phyloP scores from a whole-genome alignment of 1,284 basidiomycete species.

The Puccinia coronata region DNA sequence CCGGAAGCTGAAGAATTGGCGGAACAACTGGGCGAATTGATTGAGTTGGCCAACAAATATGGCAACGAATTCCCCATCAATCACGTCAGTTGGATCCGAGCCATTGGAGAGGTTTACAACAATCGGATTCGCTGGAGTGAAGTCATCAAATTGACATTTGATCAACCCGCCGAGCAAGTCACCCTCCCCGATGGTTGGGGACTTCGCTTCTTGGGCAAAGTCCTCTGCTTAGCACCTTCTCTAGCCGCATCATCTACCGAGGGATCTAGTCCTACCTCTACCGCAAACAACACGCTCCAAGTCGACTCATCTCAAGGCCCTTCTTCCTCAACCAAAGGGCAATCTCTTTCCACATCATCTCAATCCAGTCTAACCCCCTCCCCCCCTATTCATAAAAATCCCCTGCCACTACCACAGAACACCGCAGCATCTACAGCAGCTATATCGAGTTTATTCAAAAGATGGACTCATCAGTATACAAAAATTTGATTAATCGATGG shows the following conservation, averaged over 20 bases:
- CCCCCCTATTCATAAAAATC: background rate
- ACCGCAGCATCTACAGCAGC: constrained; percentile 26
- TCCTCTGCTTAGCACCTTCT: constrained; percentile 37
- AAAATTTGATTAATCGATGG: constrained; percentile 47
- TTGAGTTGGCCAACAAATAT: constrained; percentile 34
- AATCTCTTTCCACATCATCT: constrained; percentile 25
- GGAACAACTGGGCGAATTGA: constrained; percentile 29
- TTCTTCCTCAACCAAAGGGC: background rate
- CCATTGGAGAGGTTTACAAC: constrained; percentile 35
- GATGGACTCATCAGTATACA: constrained; percentile 31
- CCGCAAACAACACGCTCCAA: constrained; percentile 1
- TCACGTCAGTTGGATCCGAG: constrained; percentile 44
- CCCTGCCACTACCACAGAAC: background rate
- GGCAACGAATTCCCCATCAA: constrained; percentile 43
- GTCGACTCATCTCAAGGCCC: constrained; percentile 13
- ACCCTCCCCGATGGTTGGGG: constrained; percentile 46
- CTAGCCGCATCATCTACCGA: background rate
- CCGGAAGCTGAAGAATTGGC: constrained; percentile 21
- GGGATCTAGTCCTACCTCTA: constrained; percentile 10
- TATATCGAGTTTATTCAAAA: constrained; percentile 44
- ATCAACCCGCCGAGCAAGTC: constrained; percentile 27
- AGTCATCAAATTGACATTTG: constrained; percentile 40
- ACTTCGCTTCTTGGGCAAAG: constrained; percentile 44
- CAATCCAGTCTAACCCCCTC: constrained; percentile 30
- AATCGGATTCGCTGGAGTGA: constrained; percentile 44